Evolutionary conservation across 805 yeast genomes (phyloP).

Genomic region (Starmerella tilneyi): DNA sequence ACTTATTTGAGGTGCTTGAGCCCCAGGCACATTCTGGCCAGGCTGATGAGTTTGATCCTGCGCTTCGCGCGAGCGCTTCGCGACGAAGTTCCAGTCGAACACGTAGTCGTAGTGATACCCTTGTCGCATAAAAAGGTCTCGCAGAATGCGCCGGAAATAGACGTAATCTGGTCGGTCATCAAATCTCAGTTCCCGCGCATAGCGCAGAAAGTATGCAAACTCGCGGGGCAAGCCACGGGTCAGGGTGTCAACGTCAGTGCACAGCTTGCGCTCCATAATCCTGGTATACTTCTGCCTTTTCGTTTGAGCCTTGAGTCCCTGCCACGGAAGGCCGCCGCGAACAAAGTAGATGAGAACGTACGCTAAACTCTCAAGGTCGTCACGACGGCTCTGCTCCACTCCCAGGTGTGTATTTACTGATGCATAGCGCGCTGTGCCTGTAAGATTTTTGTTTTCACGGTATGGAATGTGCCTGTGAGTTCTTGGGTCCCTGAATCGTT

Average conservation of each 20-base stretch:
- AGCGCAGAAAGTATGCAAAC: conserved; percentile 76
- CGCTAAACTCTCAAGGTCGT: conserved; percentile 89
- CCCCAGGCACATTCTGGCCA: no score
- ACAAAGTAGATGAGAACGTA: conserved; percentile 90
- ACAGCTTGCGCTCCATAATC: conserved; percentile 88
- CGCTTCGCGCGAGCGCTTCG: conserved; percentile 16
- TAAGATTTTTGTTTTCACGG: conserved; percentile 88
- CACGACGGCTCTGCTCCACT: conserved; percentile 92
- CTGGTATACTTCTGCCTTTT: conserved; percentile 95
- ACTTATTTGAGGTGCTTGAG: neutral
- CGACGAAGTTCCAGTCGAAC: conserved; percentile 68
- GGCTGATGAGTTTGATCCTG: neutral
- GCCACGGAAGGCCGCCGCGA: conserved; percentile 97
- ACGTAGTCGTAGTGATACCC: conserved; percentile 87
- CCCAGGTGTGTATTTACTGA: conserved; percentile 93
- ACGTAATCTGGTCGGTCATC: conserved; percentile 95
- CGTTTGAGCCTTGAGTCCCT: conserved; percentile 92
- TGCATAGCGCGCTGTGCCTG: conserved; percentile 97
- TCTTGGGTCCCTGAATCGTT: conserved; percentile 87
- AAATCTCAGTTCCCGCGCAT: conserved; percentile 80
- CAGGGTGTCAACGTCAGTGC: conserved; percentile 73
- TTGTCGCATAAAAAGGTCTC: conserved; percentile 80
- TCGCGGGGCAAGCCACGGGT: conserved; percentile 89
- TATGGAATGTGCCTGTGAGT: conserved; percentile 92
- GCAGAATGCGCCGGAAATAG: conserved; percentile 74